Evolutionary conservation across 2,329 filamentous ascomycete genomes (phyloP), one percentile per base, ranked within the genome.

Genomic region (Lojkania enalia): DNA sequence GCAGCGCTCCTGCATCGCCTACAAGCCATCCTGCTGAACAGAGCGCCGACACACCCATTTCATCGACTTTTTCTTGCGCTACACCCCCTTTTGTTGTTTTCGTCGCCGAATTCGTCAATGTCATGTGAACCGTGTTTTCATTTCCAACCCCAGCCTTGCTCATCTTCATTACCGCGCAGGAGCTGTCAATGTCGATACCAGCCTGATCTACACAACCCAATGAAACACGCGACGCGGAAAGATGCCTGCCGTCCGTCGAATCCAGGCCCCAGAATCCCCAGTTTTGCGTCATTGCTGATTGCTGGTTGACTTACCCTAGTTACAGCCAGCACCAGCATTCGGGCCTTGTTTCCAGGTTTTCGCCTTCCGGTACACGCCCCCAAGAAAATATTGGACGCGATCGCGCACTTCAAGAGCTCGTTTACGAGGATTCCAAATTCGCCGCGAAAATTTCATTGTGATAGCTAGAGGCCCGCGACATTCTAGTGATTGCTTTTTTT

Each of bases 141-240:
- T 41, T 55, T 48, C n/a, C n/a, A n/a, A n/a, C n/a, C n/a, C n/a
- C n/a, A 44, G 44, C 47, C 46, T 46, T 39, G 25, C 21, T 30
- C 32, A 15, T 30, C 36, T 37, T 20, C 27, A 20, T 44, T 33
- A 36, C 39, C 19, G 39, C 37, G 39, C 51, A 50, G 49, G 46
- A 52, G 30, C 43, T 44, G 46, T 39, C 23, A 36, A 23, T 21
- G 35, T 39, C 39, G 33, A 39, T 32, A 14, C 16, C 20, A 6
- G 36, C 16, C 9, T 25, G 36, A 27, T 42, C 46, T 44, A 42
- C 45, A n/a, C n/a, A 39, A 50, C 43, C 48, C 36, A 49, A 50
- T 44, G 35, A 39, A 50, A 52, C 49, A 61, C 43, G 44, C 48
- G 53, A 54, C 51, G 54, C 50, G 37, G 45, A 43, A 37, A 36